These are phyloP conservation scores for Teunomyces stri DNA, from an alignment of 805 yeast genomes.

Conservation along the genomic window DNA sequence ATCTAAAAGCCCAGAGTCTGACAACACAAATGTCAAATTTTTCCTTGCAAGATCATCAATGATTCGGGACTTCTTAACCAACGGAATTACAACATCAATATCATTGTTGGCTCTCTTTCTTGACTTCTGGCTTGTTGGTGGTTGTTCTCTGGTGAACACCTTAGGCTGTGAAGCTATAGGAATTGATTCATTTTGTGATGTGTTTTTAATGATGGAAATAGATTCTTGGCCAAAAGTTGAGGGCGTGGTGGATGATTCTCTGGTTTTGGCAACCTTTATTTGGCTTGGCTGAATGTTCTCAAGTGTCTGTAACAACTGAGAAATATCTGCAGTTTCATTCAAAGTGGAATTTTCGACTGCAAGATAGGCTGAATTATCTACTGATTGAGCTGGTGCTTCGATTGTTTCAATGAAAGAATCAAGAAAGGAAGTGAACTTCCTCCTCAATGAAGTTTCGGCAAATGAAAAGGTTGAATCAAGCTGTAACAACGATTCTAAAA, in stretches of 20 bases:
- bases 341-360: neutral
- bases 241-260: neutral
- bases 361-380: neutral
- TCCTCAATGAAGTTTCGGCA: neutral
- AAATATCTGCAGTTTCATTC: neutral
- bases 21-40: conserved; percentile 8
- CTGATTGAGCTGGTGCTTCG: neutral
- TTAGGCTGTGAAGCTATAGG: too few species aligned
- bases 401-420: neutral
- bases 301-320: neutral
- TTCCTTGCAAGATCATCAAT: conserved; percentile 6
- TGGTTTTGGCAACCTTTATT: neutral
- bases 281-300: neutral
- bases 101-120: neutral
- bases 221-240: neutral
- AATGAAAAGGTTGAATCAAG: neutral
- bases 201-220: neutral
- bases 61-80: conserved; percentile 10
- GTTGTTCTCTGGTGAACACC: neutral
- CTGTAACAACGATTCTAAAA: neutral
- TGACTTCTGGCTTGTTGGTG: too few species aligned
- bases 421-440: neutral
- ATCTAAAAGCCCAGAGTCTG: conserved; percentile 9
- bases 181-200: neutral
- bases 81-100: conserved; percentile 1